These are phyloP conservation scores for Phytophthora europaea DNA, from an alignment of 352 stramenopile genomes.

Conservation along the genomic window DNA sequence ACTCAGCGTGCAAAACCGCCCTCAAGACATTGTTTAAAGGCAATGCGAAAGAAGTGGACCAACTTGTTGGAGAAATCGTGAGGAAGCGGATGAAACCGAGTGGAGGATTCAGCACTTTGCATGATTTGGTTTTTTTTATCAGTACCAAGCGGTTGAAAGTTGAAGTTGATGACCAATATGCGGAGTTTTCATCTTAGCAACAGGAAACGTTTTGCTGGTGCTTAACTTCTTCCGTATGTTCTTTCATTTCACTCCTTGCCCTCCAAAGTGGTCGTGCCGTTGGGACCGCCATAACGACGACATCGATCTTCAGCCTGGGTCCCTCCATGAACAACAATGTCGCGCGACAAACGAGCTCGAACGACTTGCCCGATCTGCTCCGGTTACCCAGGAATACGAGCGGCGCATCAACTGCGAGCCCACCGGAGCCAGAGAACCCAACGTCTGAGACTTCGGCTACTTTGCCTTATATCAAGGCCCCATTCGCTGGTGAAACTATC, in stretches of 20 bases:
- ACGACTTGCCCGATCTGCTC: slow-evolving; percentile 41
- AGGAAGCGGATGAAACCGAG: slow-evolving; percentile 6
- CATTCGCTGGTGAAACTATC: slow-evolving; percentile 9
- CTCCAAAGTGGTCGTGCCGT: too few relatives aligned
- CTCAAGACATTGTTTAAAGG: slow-evolving; percentile 28
- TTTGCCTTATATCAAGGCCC: slow-evolving; percentile 40
- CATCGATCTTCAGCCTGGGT: slow-evolving; percentile 74
- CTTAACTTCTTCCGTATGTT: too few relatives aligned
- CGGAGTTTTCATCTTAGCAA: slow-evolving; percentile 15
- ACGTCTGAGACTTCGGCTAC: slow-evolving; percentile 40
- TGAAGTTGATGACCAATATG: slow-evolving; percentile 1
- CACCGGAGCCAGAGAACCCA: slow-evolving; percentile 10
- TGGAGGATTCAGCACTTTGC: slow-evolving; percentile 3
- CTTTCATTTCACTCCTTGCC: too few relatives aligned
- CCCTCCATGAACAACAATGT: slow-evolving; percentile 43
- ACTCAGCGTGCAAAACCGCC: slow-evolving; percentile 37
- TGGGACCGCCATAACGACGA: too few relatives aligned
- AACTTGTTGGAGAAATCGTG: slow-evolving; percentile 2
- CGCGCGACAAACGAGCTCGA: slow-evolving; percentile 33
- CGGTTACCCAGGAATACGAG: slow-evolving; percentile 38
- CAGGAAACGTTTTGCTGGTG: background rate
- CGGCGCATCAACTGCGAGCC: slow-evolving; percentile 22
- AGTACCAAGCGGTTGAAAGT: background rate
- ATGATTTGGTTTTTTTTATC: background rate
- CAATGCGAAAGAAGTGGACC: background rate